Evolutionary conservation across 2,329 filamentous ascomycete genomes (phyloP).

Genomic region (Bipolaris sorokiniana): DNA sequence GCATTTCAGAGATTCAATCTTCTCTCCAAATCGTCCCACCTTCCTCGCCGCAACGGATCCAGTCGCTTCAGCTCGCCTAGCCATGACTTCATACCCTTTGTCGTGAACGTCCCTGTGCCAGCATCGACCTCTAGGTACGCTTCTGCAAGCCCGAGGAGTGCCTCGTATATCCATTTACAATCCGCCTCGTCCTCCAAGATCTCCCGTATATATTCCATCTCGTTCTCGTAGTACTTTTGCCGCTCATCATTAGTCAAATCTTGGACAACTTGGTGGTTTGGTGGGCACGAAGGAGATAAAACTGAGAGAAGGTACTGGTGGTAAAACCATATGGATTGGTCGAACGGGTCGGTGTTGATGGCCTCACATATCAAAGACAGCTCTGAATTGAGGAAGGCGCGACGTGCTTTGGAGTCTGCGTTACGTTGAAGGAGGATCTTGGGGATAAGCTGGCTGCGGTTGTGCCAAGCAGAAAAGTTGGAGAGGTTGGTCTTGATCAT

Average conservation of each 20-base stretch:
- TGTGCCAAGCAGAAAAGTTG: slow-evolving; percentile 98
- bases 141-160: slow-evolving; percentile 75
- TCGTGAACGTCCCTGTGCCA: slow-evolving; percentile 49
- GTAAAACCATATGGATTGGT: slow-evolving; percentile 97
- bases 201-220: slow-evolving; percentile 77
- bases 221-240: slow-evolving; percentile 67
- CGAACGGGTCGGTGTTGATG: slow-evolving; percentile 86
- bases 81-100: slow-evolving; percentile 58
- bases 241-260: slow-evolving; percentile 68
- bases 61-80: slow-evolving; percentile 69
- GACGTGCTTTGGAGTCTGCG: slow-evolving; percentile 67
- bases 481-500: slow-evolving; percentile 87
- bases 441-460: slow-evolving; percentile 82
- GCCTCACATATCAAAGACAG: slow-evolving; percentile 76
- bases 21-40: slow-evolving; percentile 75
- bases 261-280: slow-evolving; percentile 66
- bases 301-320: slow-evolving; percentile 85
- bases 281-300: slow-evolving; percentile 56
- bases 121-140: slow-evolving; percentile 61
- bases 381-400: slow-evolving; percentile 76
- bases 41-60: slow-evolving; percentile 74
- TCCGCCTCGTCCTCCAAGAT: slow-evolving; percentile 70
- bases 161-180: slow-evolving; percentile 90
- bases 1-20: slow-evolving; percentile 49
- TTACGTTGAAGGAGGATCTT: slow-evolving; percentile 73